Conservation (phyloP, 2,329 filamentous ascomycete genomes). For the Sclerotinia borealis region DNA sequence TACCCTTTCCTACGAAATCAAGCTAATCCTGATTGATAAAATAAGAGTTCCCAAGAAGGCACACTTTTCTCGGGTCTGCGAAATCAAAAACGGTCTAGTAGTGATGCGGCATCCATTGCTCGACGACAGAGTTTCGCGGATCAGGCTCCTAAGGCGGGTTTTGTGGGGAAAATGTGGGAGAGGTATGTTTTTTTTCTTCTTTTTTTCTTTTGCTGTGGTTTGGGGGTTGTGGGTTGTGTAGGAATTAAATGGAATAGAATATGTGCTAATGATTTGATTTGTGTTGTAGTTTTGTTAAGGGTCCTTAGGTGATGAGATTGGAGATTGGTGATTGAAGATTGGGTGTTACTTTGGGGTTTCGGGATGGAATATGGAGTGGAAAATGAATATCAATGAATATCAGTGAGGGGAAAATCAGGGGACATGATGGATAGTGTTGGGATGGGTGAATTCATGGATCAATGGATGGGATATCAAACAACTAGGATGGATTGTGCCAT, state of each 20-base stretch:
- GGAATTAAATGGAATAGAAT: too few relatives aligned
- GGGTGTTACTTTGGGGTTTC: too few relatives aligned
- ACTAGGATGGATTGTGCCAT: too few relatives aligned
- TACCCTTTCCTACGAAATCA: neutral
- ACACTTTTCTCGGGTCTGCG: conserved; percentile 35
- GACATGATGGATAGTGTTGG: neutral
- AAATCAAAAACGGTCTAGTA: conserved; percentile 39
- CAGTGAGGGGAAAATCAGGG: neutral
- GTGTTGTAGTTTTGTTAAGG: neutral
- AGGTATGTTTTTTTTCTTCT: conserved; percentile 22
- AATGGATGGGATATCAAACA: too few relatives aligned
- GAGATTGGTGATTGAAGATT: neutral
- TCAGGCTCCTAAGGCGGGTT: conserved; percentile 35
- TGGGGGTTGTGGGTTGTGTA: neutral
- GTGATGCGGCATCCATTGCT: conserved; percentile 33
- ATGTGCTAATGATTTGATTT: neutral
- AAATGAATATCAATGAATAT: too few relatives aligned
- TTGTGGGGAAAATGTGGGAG: conserved; percentile 33
- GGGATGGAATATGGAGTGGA: neutral
- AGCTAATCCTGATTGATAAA: neutral
- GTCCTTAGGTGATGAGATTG: neutral
- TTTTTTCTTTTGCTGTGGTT: too few relatives aligned
- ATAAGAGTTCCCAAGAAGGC: conserved; percentile 17
- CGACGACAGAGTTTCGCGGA: conserved; percentile 40
- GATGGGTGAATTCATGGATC: too few relatives aligned